These are phyloP conservation scores for Lactifluus echinatus DNA, from an alignment of 768 basidiomycete genomes.

Conservation along the genomic window DNA sequence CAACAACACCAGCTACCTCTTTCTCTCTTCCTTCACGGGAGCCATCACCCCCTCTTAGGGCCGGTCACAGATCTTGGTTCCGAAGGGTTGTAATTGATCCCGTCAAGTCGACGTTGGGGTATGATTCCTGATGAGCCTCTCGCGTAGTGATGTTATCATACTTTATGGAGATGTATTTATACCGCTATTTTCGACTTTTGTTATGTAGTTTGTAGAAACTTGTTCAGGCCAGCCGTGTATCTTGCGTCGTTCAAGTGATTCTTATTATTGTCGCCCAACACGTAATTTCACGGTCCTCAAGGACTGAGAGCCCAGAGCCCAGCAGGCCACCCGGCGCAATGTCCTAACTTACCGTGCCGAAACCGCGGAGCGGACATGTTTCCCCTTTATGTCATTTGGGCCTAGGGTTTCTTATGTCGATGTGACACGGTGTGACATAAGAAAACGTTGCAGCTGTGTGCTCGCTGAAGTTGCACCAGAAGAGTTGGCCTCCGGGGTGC, in stretches of 20 bases:
- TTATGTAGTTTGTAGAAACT: neutral
- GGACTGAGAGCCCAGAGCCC: no score
- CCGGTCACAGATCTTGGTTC: slow-evolving; percentile 7
- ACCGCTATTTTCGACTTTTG: neutral
- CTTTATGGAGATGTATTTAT: neutral
- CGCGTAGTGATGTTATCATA: neutral
- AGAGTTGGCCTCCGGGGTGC: no score
- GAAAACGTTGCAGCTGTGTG: no score
- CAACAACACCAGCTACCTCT: slow-evolving; percentile 9
- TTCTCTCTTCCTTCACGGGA: slow-evolving; percentile 8
- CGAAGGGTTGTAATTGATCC: slow-evolving; percentile 8
- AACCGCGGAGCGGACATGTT: no score
- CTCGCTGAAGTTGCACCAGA: no score
- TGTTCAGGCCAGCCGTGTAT: neutral
- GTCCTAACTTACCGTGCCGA: no score
- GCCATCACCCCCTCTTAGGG: neutral
- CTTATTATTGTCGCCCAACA: no score
- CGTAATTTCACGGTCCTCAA: no score
- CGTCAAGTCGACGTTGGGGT: slow-evolving; percentile 10
- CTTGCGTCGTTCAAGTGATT: neutral
- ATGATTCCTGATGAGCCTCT: neutral
- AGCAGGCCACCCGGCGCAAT: no score
- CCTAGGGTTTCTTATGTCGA: no score
- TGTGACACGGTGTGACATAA: no score
- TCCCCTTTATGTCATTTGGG: no score